Percentiles rank a stretch among this genome's conserved stretches.
Conservation (phyloP, 2,329 filamentous ascomycete genomes). For the Colletotrichum spinosum region DNA sequence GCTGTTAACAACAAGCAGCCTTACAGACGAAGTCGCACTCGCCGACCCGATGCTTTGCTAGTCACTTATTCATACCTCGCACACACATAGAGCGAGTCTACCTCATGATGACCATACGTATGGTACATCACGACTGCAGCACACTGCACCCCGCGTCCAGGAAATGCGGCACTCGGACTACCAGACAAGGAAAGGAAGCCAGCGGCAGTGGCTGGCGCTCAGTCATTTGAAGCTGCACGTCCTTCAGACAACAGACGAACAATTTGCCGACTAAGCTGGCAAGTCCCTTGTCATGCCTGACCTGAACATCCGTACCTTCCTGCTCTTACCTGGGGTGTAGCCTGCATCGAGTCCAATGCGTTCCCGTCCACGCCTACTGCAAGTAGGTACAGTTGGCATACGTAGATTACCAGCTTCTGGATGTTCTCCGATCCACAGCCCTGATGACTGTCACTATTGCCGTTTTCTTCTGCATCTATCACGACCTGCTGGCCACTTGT, state of each 20-base stretch:
- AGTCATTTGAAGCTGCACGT: conserved; percentile 8
- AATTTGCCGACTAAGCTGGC: not conserved
- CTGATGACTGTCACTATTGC: conserved; percentile 3
- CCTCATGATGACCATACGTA: too few species aligned
- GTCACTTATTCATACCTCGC: too few species aligned
- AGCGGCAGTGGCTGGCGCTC: conserved; percentile 25
- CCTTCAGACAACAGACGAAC: conserved; percentile 17
- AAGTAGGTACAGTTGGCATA: too few species aligned
- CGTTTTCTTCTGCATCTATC: not conserved
- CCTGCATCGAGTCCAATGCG: too few species aligned
- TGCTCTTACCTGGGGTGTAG: too few species aligned
- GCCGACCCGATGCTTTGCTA: too few species aligned
- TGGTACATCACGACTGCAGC: too few species aligned
- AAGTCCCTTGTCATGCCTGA: not conserved
- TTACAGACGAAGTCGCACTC: too few species aligned
- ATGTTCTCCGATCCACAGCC: not conserved
- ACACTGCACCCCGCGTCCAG: not conserved
- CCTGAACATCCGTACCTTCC: not conserved
- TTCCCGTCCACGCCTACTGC: too few species aligned
- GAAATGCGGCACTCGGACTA: conserved; percentile 3
- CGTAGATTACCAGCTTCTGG: too few species aligned
- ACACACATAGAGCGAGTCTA: not conserved
- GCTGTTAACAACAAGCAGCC: not conserved
- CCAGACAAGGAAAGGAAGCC: conserved; percentile 2
- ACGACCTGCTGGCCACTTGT: not conserved